Conservation (phyloP, 75 land plant genomes). For the Sequoiadendron giganteum region DNA sequence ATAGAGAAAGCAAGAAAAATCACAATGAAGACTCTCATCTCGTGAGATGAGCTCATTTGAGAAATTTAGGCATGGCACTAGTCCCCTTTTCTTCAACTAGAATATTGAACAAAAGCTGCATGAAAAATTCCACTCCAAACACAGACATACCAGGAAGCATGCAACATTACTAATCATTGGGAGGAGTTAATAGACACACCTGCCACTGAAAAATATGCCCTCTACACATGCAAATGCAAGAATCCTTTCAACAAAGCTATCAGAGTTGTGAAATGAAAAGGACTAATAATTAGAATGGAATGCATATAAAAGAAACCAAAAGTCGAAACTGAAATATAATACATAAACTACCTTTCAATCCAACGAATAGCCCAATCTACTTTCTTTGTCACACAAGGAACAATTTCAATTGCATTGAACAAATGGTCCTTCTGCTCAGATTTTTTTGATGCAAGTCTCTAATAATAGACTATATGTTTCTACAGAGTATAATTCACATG, state of each 20-base stretch:
- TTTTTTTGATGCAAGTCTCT: slow-evolving; percentile 82
- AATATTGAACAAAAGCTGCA: slow-evolving; percentile 77
- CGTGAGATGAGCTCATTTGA: slow-evolving; percentile 63
- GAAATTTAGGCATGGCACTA: slow-evolving; percentile 56
- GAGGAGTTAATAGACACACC: background rate
- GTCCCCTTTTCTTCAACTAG: slow-evolving; percentile 69
- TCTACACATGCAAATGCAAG: slow-evolving; percentile 56
- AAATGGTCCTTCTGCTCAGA: slow-evolving; percentile 57
- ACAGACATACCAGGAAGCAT: background rate
- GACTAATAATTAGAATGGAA: too few relatives aligned
- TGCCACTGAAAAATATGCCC: slow-evolving; percentile 43
- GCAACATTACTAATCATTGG: background rate
- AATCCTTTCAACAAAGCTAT: slow-evolving; percentile 36
- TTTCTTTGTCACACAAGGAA: slow-evolving; percentile 69
- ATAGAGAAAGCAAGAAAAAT: slow-evolving; percentile 74
- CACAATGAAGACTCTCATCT: slow-evolving; percentile 71
- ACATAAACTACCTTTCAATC: slow-evolving; percentile 52
- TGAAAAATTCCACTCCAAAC: slow-evolving; percentile 29
- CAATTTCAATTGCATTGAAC: slow-evolving; percentile 77
- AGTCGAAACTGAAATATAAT: background rate
- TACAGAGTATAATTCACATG: background rate
- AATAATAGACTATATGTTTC: slow-evolving; percentile 85
- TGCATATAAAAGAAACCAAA: too few relatives aligned
- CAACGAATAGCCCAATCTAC: slow-evolving; percentile 86
- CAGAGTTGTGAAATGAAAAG: slow-evolving; percentile 10